phyloP scores from a whole-genome alignment of 1,284 basidiomycete species.

The Agroathelia rolfsii region DNA sequence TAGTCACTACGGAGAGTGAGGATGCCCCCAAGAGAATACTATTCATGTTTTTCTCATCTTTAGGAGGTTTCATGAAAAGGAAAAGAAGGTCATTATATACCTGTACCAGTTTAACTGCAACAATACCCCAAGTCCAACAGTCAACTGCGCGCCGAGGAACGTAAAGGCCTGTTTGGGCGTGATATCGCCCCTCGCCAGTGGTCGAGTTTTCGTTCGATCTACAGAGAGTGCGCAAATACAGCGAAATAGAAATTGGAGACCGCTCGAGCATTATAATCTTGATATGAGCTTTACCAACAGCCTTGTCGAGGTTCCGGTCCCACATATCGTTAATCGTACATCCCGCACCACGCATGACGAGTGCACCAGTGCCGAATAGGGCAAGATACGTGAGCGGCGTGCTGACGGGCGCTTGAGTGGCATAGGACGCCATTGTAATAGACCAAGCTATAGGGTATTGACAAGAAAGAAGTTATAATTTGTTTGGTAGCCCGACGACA shows the following conservation, averaged over 20 bases:
- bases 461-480: slow-evolving; percentile 7
- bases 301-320: slow-evolving; percentile 86
- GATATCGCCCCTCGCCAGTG: slow-evolving; percentile 77
- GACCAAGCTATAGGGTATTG: slow-evolving; percentile 95
- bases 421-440: slow-evolving; percentile 88
- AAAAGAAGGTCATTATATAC: slow-evolving; percentile 29
- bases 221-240: slow-evolving; percentile 1
- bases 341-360: slow-evolving; percentile 96
- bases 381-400: slow-evolving; percentile 67
- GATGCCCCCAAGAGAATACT: slow-evolving; percentile 90
- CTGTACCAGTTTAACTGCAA: slow-evolving; percentile 94
- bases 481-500: too few relatives aligned
- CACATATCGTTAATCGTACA: slow-evolving; percentile 99
- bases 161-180: slow-evolving; percentile 67
- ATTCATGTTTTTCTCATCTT: not conserved
- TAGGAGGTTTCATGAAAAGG: not conserved
- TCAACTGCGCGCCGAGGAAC: slow-evolving; percentile 81
- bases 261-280: not conserved
- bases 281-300: slow-evolving; percentile 64
- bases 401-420: slow-evolving; percentile 52
- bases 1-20: slow-evolving; percentile 76
- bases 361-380: slow-evolving; percentile 84
- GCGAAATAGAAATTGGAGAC: slow-evolving; percentile 1
- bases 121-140: slow-evolving; percentile 80
- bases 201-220: slow-evolving; percentile 39